Conservation (phyloP, 768 basidiomycete genomes). For the Xerocomellus dryophilus region DNA sequence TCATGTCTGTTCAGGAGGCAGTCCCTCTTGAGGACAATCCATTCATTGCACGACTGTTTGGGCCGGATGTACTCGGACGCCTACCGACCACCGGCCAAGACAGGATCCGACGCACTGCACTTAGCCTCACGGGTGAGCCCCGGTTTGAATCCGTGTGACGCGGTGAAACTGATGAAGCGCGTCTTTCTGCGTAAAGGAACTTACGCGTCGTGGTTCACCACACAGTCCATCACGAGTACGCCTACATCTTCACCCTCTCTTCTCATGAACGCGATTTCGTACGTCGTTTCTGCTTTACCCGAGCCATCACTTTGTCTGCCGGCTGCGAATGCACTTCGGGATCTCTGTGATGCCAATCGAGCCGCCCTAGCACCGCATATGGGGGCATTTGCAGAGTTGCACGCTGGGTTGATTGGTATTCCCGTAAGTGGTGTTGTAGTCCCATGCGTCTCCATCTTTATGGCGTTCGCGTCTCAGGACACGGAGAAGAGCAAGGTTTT, state of each 20-base stretch:
- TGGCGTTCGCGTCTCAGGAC: slow-evolving; percentile 45
- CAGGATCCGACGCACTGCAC: slow-evolving; percentile 68
- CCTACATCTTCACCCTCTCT: slow-evolving; percentile 39
- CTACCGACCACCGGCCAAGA: slow-evolving; percentile 63
- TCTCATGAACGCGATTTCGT: slow-evolving; percentile 63
- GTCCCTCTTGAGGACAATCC: slow-evolving; percentile 56
- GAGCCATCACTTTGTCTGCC: slow-evolving; percentile 63
- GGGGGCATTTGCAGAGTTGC: slow-evolving; percentile 77
- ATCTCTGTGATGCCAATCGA: slow-evolving; percentile 88
- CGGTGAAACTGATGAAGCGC: neutral
- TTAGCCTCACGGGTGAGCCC: slow-evolving; percentile 70
- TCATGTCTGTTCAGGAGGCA: slow-evolving; percentile 86
- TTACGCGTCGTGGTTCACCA: slow-evolving; percentile 80
- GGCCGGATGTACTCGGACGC: slow-evolving; percentile 63
- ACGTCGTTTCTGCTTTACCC: slow-evolving; percentile 67
- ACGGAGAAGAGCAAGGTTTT: slow-evolving; percentile 87
- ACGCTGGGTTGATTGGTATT: slow-evolving; percentile 70
- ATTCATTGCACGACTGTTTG: slow-evolving; percentile 64
- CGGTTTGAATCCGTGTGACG: neutral
- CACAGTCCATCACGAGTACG: slow-evolving; percentile 35
- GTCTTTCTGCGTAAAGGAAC: slow-evolving; percentile 42
- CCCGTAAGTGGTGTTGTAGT: slow-evolving; percentile 48
- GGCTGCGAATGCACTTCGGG: slow-evolving; percentile 79
- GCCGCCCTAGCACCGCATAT: slow-evolving; percentile 82
- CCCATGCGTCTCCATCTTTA: neutral